A percentile compares a stretch with the other conserved stretches of the same genome.
Evolutionary conservation across 2,329 filamentous ascomycete genomes (phyloP).

Genomic region (Aspergillus ustus): DNA sequence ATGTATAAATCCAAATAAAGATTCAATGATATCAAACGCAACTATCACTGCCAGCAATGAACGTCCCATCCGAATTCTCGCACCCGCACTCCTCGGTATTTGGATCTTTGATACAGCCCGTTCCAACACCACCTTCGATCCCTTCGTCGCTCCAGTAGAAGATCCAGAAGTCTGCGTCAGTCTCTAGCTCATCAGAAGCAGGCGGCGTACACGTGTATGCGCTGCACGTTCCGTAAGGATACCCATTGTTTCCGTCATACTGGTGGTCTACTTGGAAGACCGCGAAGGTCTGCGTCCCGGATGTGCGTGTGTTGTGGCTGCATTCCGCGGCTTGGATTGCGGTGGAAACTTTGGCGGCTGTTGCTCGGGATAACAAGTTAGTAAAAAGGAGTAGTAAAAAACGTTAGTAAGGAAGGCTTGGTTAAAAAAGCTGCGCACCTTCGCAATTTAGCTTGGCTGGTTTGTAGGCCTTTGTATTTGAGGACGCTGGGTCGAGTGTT

Average conservation of each 20-base stretch:
- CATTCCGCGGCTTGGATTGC: constrained; percentile 47
- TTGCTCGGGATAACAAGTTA: background rate
- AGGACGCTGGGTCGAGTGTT: constrained; percentile 40
- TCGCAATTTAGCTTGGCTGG: constrained; percentile 34
- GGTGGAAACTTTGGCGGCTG: constrained; percentile 40
- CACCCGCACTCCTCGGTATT: constrained; percentile 47
- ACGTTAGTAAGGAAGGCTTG: background rate
- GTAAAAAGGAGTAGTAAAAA: no score
- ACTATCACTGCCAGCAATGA: constrained; percentile 35
- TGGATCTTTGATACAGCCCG: constrained; percentile 46
- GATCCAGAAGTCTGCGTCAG: constrained; percentile 46
- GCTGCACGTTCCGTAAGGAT: constrained; percentile 54
- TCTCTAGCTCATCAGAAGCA: constrained; percentile 34
- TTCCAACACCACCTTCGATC: constrained; percentile 27
- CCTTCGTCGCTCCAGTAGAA: constrained; percentile 44
- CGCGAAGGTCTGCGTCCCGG: constrained; percentile 42
- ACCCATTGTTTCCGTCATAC: constrained; percentile 50
- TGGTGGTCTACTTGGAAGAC: constrained; percentile 50
- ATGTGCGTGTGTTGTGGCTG: constrained; percentile 44
- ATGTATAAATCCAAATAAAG: no score
- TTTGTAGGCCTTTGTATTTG: constrained; percentile 44
- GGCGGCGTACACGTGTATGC: constrained; percentile 49
- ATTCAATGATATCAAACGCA: constrained; percentile 19
- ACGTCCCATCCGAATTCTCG: constrained; percentile 47
- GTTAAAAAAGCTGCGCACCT: constrained; percentile 21